Percentiles rank a stretch among this genome's conserved stretches.
These are phyloP conservation scores for Podaxis carcinomalis DNA, from an alignment of 768 basidiomycete species.

Conservation along the genomic window DNA sequence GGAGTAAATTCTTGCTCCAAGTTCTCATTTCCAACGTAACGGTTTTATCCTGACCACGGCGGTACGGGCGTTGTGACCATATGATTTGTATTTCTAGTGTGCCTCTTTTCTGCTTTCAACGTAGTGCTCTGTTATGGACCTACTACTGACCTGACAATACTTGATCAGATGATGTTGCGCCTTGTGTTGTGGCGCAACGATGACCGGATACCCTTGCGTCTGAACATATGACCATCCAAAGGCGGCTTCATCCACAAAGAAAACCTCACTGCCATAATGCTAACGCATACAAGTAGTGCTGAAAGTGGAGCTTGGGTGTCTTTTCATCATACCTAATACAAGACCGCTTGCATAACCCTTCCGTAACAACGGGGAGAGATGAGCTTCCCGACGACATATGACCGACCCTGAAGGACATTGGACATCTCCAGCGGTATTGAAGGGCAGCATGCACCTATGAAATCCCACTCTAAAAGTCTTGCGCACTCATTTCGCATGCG, in stretches of 20 bases:
- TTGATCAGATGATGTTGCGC: not conserved
- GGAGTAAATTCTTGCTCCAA: constrained; percentile 39
- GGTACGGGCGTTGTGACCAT: not conserved
- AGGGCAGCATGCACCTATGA: too few relatives aligned
- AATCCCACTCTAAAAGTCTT: too few relatives aligned
- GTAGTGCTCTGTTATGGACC: too few relatives aligned
- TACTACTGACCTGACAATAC: not conserved
- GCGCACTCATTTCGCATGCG: too few relatives aligned
- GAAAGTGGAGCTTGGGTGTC: too few relatives aligned
- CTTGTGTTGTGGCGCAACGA: not conserved
- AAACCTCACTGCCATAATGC: not conserved
- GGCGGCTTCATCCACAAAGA: not conserved
- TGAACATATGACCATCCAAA: not conserved
- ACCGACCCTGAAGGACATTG: too few relatives aligned
- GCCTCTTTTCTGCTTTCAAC: not conserved
- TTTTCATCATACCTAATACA: too few relatives aligned
- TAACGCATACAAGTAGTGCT: too few relatives aligned
- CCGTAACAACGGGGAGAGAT: too few relatives aligned
- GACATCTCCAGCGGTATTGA: too few relatives aligned
- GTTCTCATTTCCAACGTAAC: not conserved
- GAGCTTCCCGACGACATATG: too few relatives aligned
- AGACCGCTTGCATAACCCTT: too few relatives aligned
- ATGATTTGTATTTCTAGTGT: not conserved
- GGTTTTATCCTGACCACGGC: not conserved
- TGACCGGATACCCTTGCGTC: not conserved